Evolutionary conservation across 805 yeast genomes (phyloP).

Genomic region (Kodamaea kakaduensis): DNA sequence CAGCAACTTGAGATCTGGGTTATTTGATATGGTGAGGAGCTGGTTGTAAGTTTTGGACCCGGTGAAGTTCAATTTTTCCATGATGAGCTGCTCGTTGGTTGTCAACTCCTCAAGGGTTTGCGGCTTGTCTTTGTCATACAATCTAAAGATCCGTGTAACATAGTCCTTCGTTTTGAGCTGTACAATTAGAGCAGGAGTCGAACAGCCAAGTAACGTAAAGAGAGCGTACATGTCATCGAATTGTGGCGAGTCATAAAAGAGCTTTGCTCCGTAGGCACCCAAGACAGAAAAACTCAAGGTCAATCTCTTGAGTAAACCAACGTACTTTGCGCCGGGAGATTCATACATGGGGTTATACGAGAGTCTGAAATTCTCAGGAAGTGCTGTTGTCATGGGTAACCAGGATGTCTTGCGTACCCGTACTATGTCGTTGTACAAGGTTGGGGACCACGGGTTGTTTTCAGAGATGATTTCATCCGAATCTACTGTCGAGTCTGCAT

Average conservation of each 20-base stretch:
- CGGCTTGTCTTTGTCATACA: constrained; percentile 58
- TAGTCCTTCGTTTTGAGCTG: constrained; percentile 58
- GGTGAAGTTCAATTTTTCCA: constrained; percentile 63
- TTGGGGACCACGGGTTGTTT: constrained; percentile 46
- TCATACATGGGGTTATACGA: constrained; percentile 62
- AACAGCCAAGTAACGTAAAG: constrained; percentile 43
- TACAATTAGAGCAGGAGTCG: constrained; percentile 51
- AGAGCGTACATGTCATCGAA: constrained; percentile 48
- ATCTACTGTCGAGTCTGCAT: constrained; percentile 34
- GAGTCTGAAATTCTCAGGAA: constrained; percentile 50
- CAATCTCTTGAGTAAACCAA: constrained; percentile 59
- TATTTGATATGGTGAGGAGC: constrained; percentile 45
- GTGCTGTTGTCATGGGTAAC: constrained; percentile 38
- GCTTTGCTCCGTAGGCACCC: constrained; percentile 61
- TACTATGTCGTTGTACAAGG: constrained; percentile 41
- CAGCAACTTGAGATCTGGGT: constrained; percentile 35
- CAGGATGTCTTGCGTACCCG: constrained; percentile 29
- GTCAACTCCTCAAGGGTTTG: constrained; percentile 63
- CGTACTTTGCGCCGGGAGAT: constrained; percentile 59
- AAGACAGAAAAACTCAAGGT: constrained; percentile 57
- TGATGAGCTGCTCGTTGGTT: constrained; percentile 57
- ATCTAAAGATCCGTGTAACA: constrained; percentile 66
- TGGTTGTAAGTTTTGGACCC: constrained; percentile 67
- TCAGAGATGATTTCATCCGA: constrained; percentile 39
- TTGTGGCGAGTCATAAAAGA: constrained; percentile 51